Percentiles rank a stretch among this genome's conserved stretches.
Evolutionary conservation across 257 asterid genomes (phyloP).

Genomic region (Catharanthus roseus): DNA sequence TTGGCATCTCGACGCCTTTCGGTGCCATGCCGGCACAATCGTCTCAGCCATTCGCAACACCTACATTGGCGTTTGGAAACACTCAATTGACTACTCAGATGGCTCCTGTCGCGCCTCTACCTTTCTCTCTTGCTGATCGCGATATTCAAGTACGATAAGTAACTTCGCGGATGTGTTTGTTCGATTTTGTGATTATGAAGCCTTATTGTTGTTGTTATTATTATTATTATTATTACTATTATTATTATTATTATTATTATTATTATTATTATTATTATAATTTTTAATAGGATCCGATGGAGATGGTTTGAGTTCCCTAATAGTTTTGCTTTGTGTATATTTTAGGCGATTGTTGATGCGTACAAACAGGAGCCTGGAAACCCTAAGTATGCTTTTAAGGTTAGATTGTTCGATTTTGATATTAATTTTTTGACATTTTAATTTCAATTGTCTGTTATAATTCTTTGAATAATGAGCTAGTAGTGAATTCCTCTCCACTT

Average conservation of each 20-base stretch:
- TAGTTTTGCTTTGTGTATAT: neutral
- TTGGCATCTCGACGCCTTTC: conserved; percentile 54
- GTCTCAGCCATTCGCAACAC: conserved; percentile 31
- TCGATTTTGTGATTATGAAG: too few relatives aligned
- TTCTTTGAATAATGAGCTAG: neutral
- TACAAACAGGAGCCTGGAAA: conserved; percentile 89
- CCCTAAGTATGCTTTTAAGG: conserved; percentile 88
- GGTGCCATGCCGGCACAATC: conserved; percentile 45
- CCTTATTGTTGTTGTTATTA: neutral
- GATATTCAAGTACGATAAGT: conserved; percentile 58
- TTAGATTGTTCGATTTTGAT: conserved; percentile 19
- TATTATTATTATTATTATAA: too few relatives aligned
- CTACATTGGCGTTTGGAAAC: conserved; percentile 45
- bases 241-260: too few relatives aligned
- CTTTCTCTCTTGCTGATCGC: conserved; percentile 89
- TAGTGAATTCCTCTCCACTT: neutral
- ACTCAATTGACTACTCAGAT: conserved; percentile 91
- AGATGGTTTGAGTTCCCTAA: neutral
- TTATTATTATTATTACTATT: too few relatives aligned
- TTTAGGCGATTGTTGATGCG: conserved; percentile 83
- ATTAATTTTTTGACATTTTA: neutral
- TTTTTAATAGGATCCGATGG: neutral
- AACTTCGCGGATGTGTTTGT: too few relatives aligned
- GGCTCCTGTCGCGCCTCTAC: conserved; percentile 97
- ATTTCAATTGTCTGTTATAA: neutral